Conservation (phyloP, 2,329 filamentous ascomycete genomes). For the Sarocladium kiliense region DNA sequence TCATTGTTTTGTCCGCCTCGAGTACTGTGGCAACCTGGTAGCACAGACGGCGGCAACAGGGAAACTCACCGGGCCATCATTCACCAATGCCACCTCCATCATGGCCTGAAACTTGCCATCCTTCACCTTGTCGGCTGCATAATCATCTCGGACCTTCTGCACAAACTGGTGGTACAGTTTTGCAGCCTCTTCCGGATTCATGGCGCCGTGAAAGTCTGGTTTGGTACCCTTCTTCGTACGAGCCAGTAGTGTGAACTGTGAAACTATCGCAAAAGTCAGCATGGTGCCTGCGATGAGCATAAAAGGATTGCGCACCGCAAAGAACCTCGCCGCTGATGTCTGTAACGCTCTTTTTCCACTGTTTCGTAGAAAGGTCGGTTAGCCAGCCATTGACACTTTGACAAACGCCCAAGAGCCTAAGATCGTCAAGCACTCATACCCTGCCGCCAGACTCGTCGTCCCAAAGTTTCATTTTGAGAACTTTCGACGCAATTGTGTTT, state of each 20-base stretch:
- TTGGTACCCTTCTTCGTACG: slow-evolving; percentile 94
- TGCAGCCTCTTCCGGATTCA: slow-evolving; percentile 71
- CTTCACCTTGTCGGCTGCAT: slow-evolving; percentile 71
- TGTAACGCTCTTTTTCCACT: slow-evolving; percentile 89
- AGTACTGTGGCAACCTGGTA: neutral
- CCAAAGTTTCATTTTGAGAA: slow-evolving; percentile 89
- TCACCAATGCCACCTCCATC: slow-evolving; percentile 95
- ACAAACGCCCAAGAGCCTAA: neutral
- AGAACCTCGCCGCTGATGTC: slow-evolving; percentile 89
- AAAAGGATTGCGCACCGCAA: slow-evolving; percentile 73
- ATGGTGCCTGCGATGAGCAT: neutral
- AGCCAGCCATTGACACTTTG: too few relatives aligned
- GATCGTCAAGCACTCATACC: slow-evolving; percentile 36
- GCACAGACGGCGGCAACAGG: neutral
- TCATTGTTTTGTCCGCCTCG: neutral
- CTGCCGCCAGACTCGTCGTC: slow-evolving; percentile 69
- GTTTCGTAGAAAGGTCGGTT: neutral
- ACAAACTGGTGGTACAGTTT: slow-evolving; percentile 82
- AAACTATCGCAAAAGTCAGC: slow-evolving; percentile 52
- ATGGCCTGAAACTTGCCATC: slow-evolving; percentile 97
- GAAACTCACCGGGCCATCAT: slow-evolving; percentile 66
- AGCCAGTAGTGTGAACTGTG: slow-evolving; percentile 91
- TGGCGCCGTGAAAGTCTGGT: slow-evolving; percentile 88
- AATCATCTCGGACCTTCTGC: slow-evolving; percentile 65
- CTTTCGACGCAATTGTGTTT: slow-evolving; percentile 75